Percentiles rank a stretch among this genome's conserved stretches.
Conservation (phyloP, 345 rosid genomes). For the Eucalyptus pauciflora region DNA sequence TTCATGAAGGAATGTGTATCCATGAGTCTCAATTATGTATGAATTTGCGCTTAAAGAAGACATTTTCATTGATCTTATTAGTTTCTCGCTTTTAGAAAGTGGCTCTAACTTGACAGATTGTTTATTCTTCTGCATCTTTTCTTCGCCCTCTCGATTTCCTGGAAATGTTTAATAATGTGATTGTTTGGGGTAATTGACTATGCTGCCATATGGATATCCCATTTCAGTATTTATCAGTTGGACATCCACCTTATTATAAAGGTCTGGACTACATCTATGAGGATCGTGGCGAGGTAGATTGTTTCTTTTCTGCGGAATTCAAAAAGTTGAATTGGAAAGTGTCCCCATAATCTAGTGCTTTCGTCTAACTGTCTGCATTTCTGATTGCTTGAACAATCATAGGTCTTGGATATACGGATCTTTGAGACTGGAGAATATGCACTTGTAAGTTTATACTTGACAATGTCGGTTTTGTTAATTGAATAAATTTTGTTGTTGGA, state of each 20-base stretch:
- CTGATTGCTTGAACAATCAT: background rate
- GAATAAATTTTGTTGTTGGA: background rate
- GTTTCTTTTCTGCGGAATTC: background rate
- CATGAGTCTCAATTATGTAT: background rate
- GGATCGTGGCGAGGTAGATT: conserved; percentile 86
- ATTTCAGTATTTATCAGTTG: conserved; percentile 80
- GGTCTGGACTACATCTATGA: conserved; percentile 90
- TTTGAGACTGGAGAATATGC: conserved; percentile 97
- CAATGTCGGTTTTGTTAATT: background rate
- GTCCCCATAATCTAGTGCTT: background rate
- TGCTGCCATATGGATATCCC: background rate
- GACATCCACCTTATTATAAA: conserved; percentile 91
- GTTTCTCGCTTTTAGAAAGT: background rate
- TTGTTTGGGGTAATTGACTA: background rate
- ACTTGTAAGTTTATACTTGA: conserved; percentile 43
- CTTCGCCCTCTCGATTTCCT: background rate
- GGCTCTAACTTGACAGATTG: background rate
- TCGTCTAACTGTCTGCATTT: background rate
- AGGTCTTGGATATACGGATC: conserved; percentile 70
- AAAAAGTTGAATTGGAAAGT: background rate
- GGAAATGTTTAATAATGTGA: background rate
- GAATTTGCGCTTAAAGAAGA: background rate
- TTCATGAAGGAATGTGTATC: background rate
- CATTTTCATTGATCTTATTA: background rate
- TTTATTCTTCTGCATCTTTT: background rate